Percentiles rank a stretch among this genome's conserved stretches.
phyloP scores from a whole-genome alignment of 805 yeast genomes.

The Candida nemodendra region DNA sequence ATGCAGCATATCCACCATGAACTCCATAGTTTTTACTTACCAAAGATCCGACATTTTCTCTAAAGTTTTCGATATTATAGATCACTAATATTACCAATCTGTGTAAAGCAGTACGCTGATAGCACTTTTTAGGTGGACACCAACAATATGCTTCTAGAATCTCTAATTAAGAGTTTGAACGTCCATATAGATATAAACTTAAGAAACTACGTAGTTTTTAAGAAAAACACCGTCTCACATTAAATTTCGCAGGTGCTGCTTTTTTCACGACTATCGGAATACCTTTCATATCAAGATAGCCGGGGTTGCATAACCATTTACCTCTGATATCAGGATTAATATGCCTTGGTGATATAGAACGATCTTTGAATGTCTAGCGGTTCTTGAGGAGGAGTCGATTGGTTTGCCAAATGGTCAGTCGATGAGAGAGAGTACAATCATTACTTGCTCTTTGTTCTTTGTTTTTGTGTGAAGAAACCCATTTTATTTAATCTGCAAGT shows the following conservation, averaged over 20 bases:
- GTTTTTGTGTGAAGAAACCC: no score
- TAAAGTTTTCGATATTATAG: no score
- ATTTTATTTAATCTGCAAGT: no score
- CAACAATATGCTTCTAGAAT: neutral
- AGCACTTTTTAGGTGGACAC: neutral
- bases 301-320: neutral
- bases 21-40: constrained; percentile 8
- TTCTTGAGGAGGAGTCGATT: no score
- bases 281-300: no score
- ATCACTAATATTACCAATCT: neutral
- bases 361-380: no score
- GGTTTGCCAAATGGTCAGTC: no score
- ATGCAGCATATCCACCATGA: neutral
- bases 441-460: no score
- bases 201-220: neutral
- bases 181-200: no score
- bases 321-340: neutral
- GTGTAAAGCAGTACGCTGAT: neutral
- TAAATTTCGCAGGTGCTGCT: neutral
- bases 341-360: no score
- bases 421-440: no score
- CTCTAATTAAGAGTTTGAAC: neutral
- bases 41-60: constrained; percentile 21
- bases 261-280: neutral
- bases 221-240: neutral